Base-by-base conservation (phyloP, 2,329 filamentous ascomycete species). In the Aspergillus pseudoviridinutans region DNA sequence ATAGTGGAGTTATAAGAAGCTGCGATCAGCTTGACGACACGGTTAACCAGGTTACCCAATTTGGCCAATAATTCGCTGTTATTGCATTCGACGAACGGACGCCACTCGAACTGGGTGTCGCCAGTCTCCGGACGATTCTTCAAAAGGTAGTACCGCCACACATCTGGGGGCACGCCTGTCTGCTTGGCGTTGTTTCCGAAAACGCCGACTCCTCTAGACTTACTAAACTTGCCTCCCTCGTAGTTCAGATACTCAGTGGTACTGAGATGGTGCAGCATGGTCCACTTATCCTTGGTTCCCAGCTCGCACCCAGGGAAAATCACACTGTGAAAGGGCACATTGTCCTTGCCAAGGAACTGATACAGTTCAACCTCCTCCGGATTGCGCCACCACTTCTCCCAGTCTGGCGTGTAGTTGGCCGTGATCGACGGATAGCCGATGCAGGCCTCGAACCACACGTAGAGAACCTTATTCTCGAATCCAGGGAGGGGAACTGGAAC, bases 381-480 rank as follows among this genome's bases (percentile, higher is more conserved):
- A 73, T 95, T 89, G 70, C 89, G 87, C 92, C 92, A 97, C 92
- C 92, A 97, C 70, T 90, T 84, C 78, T 96, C 87, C 92, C 92
- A 97, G 61, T 95, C 67, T 49, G 87, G 83, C 4, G 92, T 96
- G 74, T 96, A 96, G 66, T 86, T 92, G 62, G 90, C 91, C 1
- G 92, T 96, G 65, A 97, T 97, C 1, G 91, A 96, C n/a, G 92
- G 87, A 72, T 97, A 97, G 22, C 92, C 92, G 68, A 96, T 94
- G 75, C 90, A 94, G 55, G 91, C 91, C 72, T 96, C 91, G 71
- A 97, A 91, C 91, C 88, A 90, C 59, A 96, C 92, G 70, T 97
- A 97, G 64, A 97, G 86, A 60, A 96, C 93, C 79, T 90, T 90
- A 62, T 87, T 81, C 62, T 88, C 84, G 66, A 87, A 89, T 12